Conservation (phyloP, 1,139 yeast species). For the Arxiozyma heterogenica region DNA sequence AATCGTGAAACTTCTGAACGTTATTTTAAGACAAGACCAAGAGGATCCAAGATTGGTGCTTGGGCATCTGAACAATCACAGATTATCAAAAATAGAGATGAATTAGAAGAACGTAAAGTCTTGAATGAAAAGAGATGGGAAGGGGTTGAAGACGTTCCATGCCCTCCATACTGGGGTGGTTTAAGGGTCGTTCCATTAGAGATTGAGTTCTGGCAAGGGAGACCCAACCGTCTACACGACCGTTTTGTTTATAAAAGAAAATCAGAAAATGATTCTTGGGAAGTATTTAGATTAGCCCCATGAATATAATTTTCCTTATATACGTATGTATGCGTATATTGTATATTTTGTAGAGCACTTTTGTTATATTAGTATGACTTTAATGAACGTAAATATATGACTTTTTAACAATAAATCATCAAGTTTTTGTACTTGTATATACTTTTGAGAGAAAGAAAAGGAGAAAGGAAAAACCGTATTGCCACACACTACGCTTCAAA, state of each 20-base stretch:
- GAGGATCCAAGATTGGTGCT: constrained; percentile 91
- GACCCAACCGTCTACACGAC: constrained; percentile 83
- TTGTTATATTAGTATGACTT: background rate
- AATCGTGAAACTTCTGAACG: constrained; percentile 63
- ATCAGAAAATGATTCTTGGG: constrained; percentile 46
- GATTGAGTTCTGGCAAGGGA: constrained; percentile 96
- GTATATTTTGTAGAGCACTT: background rate
- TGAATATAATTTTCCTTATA: constrained; percentile 23
- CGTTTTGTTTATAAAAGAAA: constrained; percentile 67
- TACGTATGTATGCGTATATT: background rate
- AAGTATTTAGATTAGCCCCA: constrained; percentile 65
- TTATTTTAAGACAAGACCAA: constrained; percentile 79
- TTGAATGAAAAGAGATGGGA: constrained; percentile 50
- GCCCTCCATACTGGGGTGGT: constrained; percentile 97
- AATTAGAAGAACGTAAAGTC: constrained; percentile 47
- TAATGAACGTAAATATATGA: background rate
- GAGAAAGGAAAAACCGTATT: background rate
- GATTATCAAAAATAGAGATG: constrained; percentile 47
- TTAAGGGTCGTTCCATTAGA: constrained; percentile 78
- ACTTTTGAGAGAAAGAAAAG: background rate
- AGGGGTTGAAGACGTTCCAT: constrained; percentile 59
- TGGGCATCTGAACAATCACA: constrained; percentile 92
- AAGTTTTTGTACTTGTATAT: background rate
- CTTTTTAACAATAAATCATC: background rate
- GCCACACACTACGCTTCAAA: background rate